A percentile compares a stretch with the other conserved stretches of the same genome.
Conservation (phyloP, 768 basidiomycete species). For the Xerocomus potaroensis region DNA sequence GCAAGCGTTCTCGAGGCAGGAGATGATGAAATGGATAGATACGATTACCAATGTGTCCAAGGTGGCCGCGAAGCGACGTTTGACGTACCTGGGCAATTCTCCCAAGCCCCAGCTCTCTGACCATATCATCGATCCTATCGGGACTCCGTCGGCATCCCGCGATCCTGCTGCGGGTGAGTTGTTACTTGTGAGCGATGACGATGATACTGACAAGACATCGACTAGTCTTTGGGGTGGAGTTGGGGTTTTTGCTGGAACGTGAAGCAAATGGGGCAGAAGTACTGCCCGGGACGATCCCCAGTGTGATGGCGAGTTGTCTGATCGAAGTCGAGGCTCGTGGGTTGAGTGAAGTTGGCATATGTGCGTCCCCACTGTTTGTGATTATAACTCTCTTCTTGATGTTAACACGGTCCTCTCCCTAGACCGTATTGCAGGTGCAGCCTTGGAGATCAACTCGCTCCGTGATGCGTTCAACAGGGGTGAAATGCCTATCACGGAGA, state of each 20-base stretch:
- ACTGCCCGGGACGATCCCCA: conserved; percentile 57
- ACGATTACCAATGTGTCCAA: conserved; percentile 68
- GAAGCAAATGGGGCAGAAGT: conserved; percentile 52
- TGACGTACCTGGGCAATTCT: conserved; percentile 75
- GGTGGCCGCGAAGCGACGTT: conserved; percentile 68
- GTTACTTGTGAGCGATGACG: neutral
- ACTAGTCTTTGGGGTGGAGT: conserved; percentile 72
- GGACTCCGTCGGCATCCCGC: conserved; percentile 44
- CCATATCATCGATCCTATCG: conserved; percentile 61
- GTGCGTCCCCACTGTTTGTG: conserved; percentile 39
- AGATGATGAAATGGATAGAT: conserved; percentile 76
- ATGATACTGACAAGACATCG: conserved; percentile 5
- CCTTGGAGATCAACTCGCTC: conserved; percentile 60
- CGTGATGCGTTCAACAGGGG: conserved; percentile 77
- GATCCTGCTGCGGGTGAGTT: conserved; percentile 71
- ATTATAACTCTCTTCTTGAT: neutral
- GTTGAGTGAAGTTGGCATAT: conserved; percentile 78
- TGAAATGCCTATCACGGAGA: conserved; percentile 53
- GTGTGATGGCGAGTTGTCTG: conserved; percentile 61
- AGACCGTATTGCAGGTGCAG: conserved; percentile 85
- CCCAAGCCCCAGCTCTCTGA: conserved; percentile 73
- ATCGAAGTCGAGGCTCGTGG: conserved; percentile 71
- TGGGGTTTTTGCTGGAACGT: conserved; percentile 62
- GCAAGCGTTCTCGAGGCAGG: conserved; percentile 65
- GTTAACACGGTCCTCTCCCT: neutral